A percentile compares a stretch with the other conserved stretches of the same genome.
Conservation (phyloP, 2,329 filamentous ascomycete species). For the Simplicillium sp. region DNA sequence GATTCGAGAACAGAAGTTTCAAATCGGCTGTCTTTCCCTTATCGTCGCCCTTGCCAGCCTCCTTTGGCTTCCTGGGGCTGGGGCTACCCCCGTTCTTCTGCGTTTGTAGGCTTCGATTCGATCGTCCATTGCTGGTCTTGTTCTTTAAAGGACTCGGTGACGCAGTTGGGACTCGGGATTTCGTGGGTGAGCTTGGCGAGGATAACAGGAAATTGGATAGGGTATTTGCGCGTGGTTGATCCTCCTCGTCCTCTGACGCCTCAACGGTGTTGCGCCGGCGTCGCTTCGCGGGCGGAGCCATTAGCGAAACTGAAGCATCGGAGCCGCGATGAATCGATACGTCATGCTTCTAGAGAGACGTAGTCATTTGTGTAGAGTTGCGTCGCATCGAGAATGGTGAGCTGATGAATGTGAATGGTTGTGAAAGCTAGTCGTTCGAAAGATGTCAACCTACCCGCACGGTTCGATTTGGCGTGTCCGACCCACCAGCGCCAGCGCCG, state of each 20-base stretch:
- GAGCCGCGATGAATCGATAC: slow-evolving; percentile 13
- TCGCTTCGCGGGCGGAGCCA: slow-evolving; percentile 51
- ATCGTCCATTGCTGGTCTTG: slow-evolving; percentile 13
- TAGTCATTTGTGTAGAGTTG: slow-evolving; percentile 2
- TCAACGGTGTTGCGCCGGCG: slow-evolving; percentile 47
- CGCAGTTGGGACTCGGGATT: slow-evolving; percentile 19
- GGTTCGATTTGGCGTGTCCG: no score
- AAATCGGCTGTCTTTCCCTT: slow-evolving; percentile 48
- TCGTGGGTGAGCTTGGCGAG: slow-evolving; percentile 34
- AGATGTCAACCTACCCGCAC: no score
- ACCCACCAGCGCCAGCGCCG: no score
- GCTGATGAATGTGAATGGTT: no score
- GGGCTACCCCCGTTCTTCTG: slow-evolving; percentile 19
- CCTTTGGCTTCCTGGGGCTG: slow-evolving; percentile 29
- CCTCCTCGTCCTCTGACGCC: slow-evolving; percentile 40
- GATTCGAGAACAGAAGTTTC: slow-evolving; percentile 50
- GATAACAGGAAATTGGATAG: slow-evolving; percentile 44
- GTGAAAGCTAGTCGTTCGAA: no score
- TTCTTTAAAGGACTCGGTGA: slow-evolving; percentile 33
- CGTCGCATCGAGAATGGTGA: not conserved
- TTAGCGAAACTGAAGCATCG: slow-evolving; percentile 26
- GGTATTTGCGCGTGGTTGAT: slow-evolving; percentile 32
- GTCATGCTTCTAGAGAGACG: slow-evolving; percentile 1
- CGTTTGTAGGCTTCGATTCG: slow-evolving; percentile 14
- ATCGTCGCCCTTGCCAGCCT: slow-evolving; percentile 30